Evolutionary conservation across 116 monocot genomes (phyloP).

Genomic region (Posidonia oceanica): DNA sequence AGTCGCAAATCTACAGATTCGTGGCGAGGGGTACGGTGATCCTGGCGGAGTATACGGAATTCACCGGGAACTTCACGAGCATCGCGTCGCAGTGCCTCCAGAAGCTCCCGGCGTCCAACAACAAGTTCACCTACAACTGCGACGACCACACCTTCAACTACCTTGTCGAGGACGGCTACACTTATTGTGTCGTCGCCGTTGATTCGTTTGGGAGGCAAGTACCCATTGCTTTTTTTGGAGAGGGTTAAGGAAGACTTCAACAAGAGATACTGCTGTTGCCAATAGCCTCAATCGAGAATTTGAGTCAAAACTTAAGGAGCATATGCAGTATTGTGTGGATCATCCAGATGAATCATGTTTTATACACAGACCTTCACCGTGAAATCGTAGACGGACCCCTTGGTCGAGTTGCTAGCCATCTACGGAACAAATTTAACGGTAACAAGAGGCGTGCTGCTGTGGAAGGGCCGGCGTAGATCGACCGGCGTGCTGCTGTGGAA

Average conservation of each 20-base stretch:
- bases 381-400: constrained; percentile 51
- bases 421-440: background rate
- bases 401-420: background rate
- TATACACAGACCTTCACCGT: constrained; percentile 43
- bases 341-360: background rate
- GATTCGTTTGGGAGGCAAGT: too few species aligned
- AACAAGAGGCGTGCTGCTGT: too few species aligned
- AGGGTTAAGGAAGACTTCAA: constrained; percentile 1
- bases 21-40: constrained; percentile 31
- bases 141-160: constrained; percentile 34
- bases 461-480: too few species aligned
- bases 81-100: constrained; percentile 31
- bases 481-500: too few species aligned
- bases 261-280: background rate
- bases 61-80: constrained; percentile 31
- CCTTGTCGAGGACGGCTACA: constrained; percentile 20
- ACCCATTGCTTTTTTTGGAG: too few species aligned
- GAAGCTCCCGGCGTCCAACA: constrained; percentile 31
- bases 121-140: constrained; percentile 40
- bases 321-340: constrained; percentile 1
- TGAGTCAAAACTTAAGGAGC: background rate
- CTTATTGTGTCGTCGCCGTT: too few species aligned
- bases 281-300: background rate
- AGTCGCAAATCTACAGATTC: constrained; percentile 31
- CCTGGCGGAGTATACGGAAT: constrained; percentile 31